Evolutionary conservation across 306 rosid genomes (phyloP).

Genomic region (Hippophae gyantsensis): DNA sequence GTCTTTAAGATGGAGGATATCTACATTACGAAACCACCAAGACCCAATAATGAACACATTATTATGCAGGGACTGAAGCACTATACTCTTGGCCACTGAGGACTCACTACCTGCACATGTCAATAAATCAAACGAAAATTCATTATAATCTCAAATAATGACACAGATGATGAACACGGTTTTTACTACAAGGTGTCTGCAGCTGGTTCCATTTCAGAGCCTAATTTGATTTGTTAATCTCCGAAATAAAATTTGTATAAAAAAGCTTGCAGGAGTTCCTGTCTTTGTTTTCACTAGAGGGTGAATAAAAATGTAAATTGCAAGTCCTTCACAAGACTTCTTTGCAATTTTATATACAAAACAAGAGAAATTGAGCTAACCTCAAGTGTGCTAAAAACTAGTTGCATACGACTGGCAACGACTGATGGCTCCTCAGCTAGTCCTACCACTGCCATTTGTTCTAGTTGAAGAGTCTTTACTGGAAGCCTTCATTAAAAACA

Average conservation of each 20-base stretch:
- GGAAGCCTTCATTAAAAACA: constrained; percentile 66
- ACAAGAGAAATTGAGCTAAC: constrained; percentile 29
- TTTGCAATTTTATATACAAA: background rate
- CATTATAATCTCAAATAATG: background rate
- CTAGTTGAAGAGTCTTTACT: constrained; percentile 90
- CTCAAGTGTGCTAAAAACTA: constrained; percentile 92
- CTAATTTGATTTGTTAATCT: background rate
- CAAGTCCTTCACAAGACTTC: background rate
- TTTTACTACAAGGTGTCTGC: background rate
- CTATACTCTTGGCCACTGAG: constrained; percentile 86
- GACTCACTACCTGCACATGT: constrained; percentile 79
- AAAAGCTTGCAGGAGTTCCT: background rate
- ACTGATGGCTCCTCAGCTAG: constrained; percentile 80
- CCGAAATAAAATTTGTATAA: background rate
- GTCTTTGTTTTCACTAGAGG: background rate
- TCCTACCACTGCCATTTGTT: constrained; percentile 87
- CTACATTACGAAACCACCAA: no score
- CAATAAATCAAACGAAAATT: background rate
- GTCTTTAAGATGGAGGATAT: no score
- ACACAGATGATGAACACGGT: background rate
- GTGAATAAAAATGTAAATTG: background rate
- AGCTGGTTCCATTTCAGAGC: background rate
- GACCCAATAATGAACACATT: background rate
- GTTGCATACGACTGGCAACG: constrained; percentile 87
- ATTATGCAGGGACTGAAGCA: background rate